These are phyloP conservation scores for Cladochytrium replicatum DNA, from an alignment of 192 early-diverging fungal genomes.

Conservation along the genomic window DNA sequence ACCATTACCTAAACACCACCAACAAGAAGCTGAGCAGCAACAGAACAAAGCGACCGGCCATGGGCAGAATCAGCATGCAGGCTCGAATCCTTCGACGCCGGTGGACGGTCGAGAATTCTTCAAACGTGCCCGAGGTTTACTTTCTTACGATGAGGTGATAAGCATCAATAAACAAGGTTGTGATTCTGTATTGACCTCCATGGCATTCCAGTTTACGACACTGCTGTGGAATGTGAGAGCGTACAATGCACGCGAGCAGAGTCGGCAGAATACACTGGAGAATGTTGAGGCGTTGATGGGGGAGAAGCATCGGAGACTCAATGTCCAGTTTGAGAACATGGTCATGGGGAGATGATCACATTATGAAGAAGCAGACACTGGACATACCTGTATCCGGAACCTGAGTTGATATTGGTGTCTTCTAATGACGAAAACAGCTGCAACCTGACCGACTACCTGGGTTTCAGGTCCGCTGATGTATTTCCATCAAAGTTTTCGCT, in stretches of 20 bases:
- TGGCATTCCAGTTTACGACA: constrained; percentile 10
- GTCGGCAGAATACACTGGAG: background rate
- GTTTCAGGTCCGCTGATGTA: too few relatives aligned
- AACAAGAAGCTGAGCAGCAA: background rate
- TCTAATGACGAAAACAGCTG: too few relatives aligned
- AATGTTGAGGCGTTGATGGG: constrained; percentile 6
- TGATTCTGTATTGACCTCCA: background rate
- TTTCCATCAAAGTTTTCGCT: too few relatives aligned
- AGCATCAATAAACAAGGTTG: too few relatives aligned
- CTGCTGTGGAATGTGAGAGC: constrained; percentile 15
- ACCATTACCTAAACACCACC: constrained; percentile 14
- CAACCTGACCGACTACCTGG: too few relatives aligned
- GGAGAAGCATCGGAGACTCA: constrained; percentile 8
- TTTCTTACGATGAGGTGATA: constrained; percentile 23
- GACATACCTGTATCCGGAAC: too few relatives aligned
- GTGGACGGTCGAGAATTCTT: constrained; percentile 24
- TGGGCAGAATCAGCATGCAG: background rate
- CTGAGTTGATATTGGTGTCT: too few relatives aligned
- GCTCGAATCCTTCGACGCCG: background rate
- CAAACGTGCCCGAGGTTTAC: constrained; percentile 4
- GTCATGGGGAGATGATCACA: too few relatives aligned
- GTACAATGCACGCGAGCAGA: constrained; percentile 19
- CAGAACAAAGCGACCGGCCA: background rate
- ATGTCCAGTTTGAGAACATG: constrained; percentile 11
- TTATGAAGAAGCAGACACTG: too few relatives aligned